Percentiles rank a stretch among this genome's conserved stretches.
phyloP scores from a whole-genome alignment of 2,329 filamentous ascomycete genomes.

The Colletotrichum somersetense region DNA sequence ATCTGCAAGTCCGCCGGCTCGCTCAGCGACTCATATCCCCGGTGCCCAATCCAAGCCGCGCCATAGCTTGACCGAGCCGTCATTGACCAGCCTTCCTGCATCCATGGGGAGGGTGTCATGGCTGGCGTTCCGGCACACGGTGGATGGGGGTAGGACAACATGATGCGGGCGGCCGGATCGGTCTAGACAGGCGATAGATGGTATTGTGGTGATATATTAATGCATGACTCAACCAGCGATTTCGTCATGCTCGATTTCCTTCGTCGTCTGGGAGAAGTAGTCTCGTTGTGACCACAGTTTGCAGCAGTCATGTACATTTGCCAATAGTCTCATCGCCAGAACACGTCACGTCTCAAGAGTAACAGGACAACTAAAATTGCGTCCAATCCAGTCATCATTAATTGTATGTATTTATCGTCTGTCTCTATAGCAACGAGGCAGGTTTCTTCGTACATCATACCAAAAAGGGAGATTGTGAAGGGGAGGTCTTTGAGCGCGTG shows the following conservation, averaged over 20 bases:
- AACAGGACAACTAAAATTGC: background rate
- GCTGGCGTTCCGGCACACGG: background rate
- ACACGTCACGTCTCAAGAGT: background rate
- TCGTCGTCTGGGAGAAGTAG: background rate
- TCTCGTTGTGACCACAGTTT: background rate
- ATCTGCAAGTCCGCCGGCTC: conserved; percentile 8
- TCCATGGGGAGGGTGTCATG: conserved; percentile 17
- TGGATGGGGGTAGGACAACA: conserved; percentile 44
- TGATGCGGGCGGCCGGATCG: conserved; percentile 47
- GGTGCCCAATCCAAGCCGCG: conserved; percentile 17
- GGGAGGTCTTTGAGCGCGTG: background rate
- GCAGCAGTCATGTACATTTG: conserved; percentile 3
- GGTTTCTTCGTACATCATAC: conserved; percentile 17
- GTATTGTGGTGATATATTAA: background rate
- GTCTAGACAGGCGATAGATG: conserved; percentile 19
- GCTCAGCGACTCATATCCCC: conserved; percentile 6
- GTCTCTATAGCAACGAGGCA: background rate
- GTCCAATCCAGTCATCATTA: background rate
- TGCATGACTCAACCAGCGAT: background rate
- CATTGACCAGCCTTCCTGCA: conserved; percentile 5
- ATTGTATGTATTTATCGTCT: conserved; percentile 7
- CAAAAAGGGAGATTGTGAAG: background rate
- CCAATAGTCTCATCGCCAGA: background rate
- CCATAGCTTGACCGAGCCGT: conserved; percentile 30
- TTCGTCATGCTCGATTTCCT: background rate